Base-by-base conservation (phyloP, 2,329 filamentous ascomycete genomes). In the Venturia pyrina region DNA sequence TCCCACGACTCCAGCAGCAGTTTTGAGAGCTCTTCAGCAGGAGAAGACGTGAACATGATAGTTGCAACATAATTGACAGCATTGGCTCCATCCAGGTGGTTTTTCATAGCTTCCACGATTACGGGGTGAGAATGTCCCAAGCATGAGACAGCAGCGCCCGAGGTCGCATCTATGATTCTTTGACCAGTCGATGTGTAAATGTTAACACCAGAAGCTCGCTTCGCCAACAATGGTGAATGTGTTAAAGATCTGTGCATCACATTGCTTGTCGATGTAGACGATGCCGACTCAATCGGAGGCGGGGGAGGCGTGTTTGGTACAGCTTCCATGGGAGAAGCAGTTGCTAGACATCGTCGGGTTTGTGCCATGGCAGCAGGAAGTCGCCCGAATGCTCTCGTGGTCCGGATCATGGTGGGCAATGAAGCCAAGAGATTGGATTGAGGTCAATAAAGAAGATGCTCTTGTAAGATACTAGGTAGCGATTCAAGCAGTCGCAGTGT, bases 91-190 rank as follows among this genome's bases (percentile, higher is more conserved):
- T 82, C 78, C 68, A 89, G 78, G 70, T 91, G 88, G 13, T 79
- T 71, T 5, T 78, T 74, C 56, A 91, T 81, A 0, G 87, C 88
- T 2, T 82, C 77, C 10, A 79, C 78, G 15, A 93, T 84, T 61
- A 86, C 79, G 53, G 79, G 71, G 62, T 88, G 82, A 37, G 84
- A 85, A 70, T 91, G 87, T 7, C 90, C 90, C 13, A 93, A 77
- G 71, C 86, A 88, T 11, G 86, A 81, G 3, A 92, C 89, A 28
- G 87, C 89, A 3, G 90, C 88, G 24, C 90, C 90, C 32, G 87
- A 85, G 24, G 87, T 89, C 1, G 85, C 87, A 73, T 95, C 90
- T 17, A 92, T 82, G 53, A 95, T 82, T 46, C 77, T 78, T 34
- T 82, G 80, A 1, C 87, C 87, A 71, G 81, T 79, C 69, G 78